Conservation (phyloP, 2,329 filamentous ascomycete species). For the Penicillium sp. region DNA sequence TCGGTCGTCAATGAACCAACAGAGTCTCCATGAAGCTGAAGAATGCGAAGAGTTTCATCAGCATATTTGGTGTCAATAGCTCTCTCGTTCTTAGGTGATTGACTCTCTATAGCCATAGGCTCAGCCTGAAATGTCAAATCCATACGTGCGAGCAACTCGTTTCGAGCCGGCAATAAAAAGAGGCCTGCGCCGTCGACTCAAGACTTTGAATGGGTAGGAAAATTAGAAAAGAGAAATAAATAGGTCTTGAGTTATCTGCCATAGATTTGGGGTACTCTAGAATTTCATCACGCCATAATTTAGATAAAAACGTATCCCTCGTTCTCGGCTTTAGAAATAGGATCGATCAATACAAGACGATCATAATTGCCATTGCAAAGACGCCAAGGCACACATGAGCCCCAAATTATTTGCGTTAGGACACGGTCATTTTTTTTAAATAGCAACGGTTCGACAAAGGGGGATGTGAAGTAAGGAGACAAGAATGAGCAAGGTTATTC, state of each 20-base stretch:
- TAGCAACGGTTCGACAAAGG: background rate
- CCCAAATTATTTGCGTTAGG: background rate
- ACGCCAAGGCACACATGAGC: background rate
- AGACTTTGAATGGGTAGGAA: no score
- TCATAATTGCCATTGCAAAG: background rate
- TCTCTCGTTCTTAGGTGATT: background rate
- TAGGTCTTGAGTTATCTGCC: no score
- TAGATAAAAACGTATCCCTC: background rate
- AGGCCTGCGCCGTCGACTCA: background rate
- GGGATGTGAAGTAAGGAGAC: background rate
- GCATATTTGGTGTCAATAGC: conserved; percentile 17
- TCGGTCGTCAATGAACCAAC: conserved; percentile 28
- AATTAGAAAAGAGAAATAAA: background rate
- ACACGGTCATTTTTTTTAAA: background rate
- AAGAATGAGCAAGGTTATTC: background rate
- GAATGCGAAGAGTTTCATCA: conserved; percentile 31
- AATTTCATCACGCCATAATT: background rate
- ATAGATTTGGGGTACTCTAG: background rate
- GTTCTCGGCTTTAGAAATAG: background rate
- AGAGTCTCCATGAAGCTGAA: conserved; percentile 30
- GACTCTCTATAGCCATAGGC: background rate
- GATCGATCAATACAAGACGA: background rate
- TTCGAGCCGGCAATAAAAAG: background rate
- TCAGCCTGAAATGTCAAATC: background rate
- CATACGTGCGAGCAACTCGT: background rate